phyloP scores from a whole-genome alignment of 164 flowering plant genomes.

The Kalanchoe fedtschenkoi region DNA sequence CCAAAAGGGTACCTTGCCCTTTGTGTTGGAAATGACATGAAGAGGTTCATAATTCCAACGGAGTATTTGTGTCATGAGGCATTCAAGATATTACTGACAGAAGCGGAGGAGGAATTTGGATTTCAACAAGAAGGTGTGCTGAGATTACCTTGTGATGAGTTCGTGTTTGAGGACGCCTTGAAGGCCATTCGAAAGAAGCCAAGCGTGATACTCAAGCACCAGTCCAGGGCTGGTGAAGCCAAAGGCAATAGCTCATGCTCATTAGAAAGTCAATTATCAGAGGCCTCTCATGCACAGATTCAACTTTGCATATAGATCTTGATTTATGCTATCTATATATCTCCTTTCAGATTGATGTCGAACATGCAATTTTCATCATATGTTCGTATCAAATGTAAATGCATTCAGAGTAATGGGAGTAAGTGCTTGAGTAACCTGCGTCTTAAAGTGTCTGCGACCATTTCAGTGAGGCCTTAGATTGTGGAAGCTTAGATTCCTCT shows the following conservation, averaged over 20 bases:
- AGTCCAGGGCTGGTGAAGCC: background rate
- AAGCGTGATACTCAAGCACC: background rate
- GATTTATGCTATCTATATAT: background rate
- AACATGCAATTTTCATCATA: background rate
- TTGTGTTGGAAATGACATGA: conserved; percentile 1
- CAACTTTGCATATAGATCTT: background rate
- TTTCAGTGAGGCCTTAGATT: background rate
- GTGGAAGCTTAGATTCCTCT: background rate
- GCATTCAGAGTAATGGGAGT: background rate
- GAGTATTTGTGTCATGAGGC: background rate
- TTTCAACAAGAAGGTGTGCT: conserved; percentile 5
- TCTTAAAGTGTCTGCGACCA: background rate
- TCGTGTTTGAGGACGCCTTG: background rate
- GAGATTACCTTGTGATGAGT: conserved; percentile 2
- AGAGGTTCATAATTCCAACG: background rate
- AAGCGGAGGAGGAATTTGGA: conserved; percentile 4
- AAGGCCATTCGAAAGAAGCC: background rate
- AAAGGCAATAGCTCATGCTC: background rate
- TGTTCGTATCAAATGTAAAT: background rate
- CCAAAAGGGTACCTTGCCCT: background rate
- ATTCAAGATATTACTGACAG: background rate
- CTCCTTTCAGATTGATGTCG: background rate
- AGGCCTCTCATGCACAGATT: background rate
- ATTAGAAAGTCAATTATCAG: background rate
- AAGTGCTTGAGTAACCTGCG: background rate